Evolutionary conservation across 2,329 filamentous ascomycete species (phyloP).

Genomic region (Verticillium longisporum): DNA sequence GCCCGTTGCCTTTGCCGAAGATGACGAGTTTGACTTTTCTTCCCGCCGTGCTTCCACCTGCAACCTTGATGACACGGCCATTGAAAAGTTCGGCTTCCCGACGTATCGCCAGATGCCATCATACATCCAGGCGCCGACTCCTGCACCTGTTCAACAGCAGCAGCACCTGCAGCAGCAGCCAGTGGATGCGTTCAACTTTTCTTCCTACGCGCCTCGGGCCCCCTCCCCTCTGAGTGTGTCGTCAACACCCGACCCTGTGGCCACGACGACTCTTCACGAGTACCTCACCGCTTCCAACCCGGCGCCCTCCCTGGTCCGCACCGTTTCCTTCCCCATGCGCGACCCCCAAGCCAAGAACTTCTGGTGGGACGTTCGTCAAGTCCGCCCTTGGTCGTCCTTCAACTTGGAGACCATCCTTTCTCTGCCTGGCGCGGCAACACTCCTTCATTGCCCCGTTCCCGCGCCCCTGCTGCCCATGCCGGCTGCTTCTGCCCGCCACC

Average conservation of each 20-base stretch:
- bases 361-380: constrained; percentile 92
- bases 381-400: constrained; percentile 79
- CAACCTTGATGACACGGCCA: constrained; percentile 57
- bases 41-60: constrained; percentile 58
- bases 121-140: constrained; percentile 31
- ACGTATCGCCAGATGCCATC: constrained; percentile 71
- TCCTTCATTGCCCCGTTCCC: constrained; percentile 65
- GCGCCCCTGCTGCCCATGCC: constrained; percentile 54
- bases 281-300: constrained; percentile 79
- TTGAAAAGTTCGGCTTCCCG: constrained; percentile 73
- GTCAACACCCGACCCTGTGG: constrained; percentile 37
- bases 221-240: constrained; percentile 33
- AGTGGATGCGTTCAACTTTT: constrained; percentile 37
- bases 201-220: constrained; percentile 38
- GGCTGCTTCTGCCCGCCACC: constrained; percentile 52
- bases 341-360: constrained; percentile 73
- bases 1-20: constrained; percentile 50
- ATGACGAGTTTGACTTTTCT: constrained; percentile 27
- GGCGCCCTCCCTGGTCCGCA: constrained; percentile 73
- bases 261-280: constrained; percentile 63
- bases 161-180: background rate
- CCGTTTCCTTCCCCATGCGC: constrained; percentile 61
- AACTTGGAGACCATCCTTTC: constrained; percentile 63
- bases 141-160: constrained; percentile 13
- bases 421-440: constrained; percentile 64